Conservation (phyloP, 106 monocot genomes). For the Dendrobium chrysotoxum region DNA sequence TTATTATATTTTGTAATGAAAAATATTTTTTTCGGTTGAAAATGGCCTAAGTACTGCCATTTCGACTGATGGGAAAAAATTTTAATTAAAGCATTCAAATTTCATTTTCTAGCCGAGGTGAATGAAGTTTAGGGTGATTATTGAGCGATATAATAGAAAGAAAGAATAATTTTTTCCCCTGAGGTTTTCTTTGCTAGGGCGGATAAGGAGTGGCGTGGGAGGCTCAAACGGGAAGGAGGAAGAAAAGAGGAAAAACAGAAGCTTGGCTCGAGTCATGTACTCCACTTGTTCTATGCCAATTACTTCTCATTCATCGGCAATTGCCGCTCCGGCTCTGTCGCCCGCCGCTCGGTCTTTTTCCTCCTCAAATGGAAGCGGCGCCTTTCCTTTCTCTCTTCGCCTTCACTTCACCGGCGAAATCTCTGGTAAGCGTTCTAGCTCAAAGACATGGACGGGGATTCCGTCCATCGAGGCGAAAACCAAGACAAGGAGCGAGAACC, state of each 20-base stretch:
- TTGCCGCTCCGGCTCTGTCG: neutral
- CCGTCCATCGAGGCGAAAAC: conserved; percentile 44
- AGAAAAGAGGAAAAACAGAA: neutral
- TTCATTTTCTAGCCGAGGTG: no score
- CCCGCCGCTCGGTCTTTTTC: neutral
- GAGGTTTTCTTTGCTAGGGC: neutral
- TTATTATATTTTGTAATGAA: no score
- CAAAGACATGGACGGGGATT: neutral
- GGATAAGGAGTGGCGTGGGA: neutral
- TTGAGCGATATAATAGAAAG: no score
- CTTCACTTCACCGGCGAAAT: neutral
- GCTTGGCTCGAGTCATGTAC: neutral
- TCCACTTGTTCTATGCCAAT: neutral
- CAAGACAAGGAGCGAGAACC: conserved; percentile 53
- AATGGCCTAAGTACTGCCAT: no score
- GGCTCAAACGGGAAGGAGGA: neutral
- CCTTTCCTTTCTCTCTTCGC: neutral
- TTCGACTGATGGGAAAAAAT: no score
- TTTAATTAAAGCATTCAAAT: no score
- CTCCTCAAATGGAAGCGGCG: neutral
- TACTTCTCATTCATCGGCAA: neutral
- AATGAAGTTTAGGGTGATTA: no score
- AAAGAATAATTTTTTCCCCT: neutral
- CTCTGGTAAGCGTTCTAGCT: neutral
- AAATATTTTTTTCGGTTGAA: no score